These are phyloP conservation scores for Earliella scabrosa DNA, from an alignment of 1,284 basidiomycete genomes.

Conservation along the genomic window DNA sequence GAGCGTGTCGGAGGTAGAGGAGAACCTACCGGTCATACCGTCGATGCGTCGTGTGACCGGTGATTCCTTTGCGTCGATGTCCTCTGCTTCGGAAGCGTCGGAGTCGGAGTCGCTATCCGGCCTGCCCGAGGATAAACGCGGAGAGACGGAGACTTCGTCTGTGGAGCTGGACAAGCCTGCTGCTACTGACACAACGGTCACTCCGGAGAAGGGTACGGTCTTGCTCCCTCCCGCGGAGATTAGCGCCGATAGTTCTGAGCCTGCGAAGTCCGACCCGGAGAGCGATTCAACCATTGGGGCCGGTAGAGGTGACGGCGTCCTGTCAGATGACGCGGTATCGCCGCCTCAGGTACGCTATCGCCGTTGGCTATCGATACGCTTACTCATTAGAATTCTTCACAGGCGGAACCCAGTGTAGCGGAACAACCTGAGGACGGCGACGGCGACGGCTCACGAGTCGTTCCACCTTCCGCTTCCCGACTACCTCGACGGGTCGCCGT, in stretches of 20 bases:
- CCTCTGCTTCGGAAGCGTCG: slow-evolving; percentile 54
- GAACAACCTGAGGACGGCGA: slow-evolving; percentile 3
- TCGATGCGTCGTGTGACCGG: slow-evolving; percentile 49
- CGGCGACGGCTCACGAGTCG: slow-evolving; percentile 1
- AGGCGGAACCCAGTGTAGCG: neutral
- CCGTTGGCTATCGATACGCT: neutral
- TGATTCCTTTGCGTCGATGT: slow-evolving; percentile 60
- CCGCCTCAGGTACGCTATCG: slow-evolving; percentile 31
- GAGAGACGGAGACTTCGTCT: slow-evolving; percentile 2
- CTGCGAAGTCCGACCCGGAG: slow-evolving; percentile 58
- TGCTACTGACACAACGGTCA: slow-evolving; percentile 3
- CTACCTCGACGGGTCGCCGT: slow-evolving; percentile 68
- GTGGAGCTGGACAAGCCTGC: slow-evolving; percentile 3
- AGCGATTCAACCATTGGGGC: slow-evolving; percentile 94
- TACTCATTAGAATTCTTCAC: too few species aligned
- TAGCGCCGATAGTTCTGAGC: neutral
- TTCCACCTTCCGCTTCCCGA: slow-evolving; percentile 50
- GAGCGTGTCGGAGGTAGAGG: slow-evolving; percentile 81
- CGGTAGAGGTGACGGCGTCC: slow-evolving; percentile 43
- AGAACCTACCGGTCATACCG: slow-evolving; percentile 45
- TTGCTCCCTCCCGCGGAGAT: slow-evolving; percentile 17
- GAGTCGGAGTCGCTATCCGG: slow-evolving; percentile 45
- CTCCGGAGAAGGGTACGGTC: neutral
- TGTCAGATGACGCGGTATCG: slow-evolving; percentile 30
- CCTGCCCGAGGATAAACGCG: slow-evolving; percentile 21